A percentile compares a stretch with the other conserved stretches of the same genome.
phyloP scores from a whole-genome alignment of 805 yeast species.

The Kockiozyma suomiensis region DNA sequence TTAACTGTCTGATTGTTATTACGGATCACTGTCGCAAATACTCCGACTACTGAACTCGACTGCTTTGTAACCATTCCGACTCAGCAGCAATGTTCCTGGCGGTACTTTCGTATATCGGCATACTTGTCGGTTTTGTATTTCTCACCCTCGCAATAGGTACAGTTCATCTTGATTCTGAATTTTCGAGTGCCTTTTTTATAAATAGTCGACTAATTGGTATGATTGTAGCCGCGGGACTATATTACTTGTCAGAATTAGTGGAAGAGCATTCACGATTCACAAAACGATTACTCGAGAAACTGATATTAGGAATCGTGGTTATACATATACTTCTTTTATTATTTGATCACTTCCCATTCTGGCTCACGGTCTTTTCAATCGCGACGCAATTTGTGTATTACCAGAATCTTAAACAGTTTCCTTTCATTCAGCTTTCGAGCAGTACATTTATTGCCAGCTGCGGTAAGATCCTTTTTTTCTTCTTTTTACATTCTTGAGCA shows the following conservation, averaged over 20 bases:
- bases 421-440: slow-evolving; percentile 73
- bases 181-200: slow-evolving; percentile 50
- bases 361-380: slow-evolving; percentile 66
- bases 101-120: slow-evolving; percentile 62
- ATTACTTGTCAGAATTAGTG: slow-evolving; percentile 86
- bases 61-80: no score
- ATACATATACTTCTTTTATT: slow-evolving; percentile 60
- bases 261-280: slow-evolving; percentile 93
- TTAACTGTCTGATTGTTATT: no score
- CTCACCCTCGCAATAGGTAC: slow-evolving; percentile 55
- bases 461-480: slow-evolving; percentile 14
- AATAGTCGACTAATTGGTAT: no score
- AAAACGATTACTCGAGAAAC: slow-evolving; percentile 62
- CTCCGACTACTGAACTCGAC: no score
- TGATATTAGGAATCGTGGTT: slow-evolving; percentile 64
- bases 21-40: no score
- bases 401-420: slow-evolving; percentile 79
- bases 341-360: slow-evolving; percentile 79
- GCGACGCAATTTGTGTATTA: slow-evolving; percentile 71
- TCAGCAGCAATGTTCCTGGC: slow-evolving; percentile 55
- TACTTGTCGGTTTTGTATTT: slow-evolving; percentile 61
- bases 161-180: slow-evolving; percentile 4
- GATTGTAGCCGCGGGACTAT: slow-evolving; percentile 78
- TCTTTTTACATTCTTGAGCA: no score
- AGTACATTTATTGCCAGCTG: slow-evolving; percentile 73